phyloP scores from a whole-genome alignment of 306 rosid species.

The Gillenia trifoliata region DNA sequence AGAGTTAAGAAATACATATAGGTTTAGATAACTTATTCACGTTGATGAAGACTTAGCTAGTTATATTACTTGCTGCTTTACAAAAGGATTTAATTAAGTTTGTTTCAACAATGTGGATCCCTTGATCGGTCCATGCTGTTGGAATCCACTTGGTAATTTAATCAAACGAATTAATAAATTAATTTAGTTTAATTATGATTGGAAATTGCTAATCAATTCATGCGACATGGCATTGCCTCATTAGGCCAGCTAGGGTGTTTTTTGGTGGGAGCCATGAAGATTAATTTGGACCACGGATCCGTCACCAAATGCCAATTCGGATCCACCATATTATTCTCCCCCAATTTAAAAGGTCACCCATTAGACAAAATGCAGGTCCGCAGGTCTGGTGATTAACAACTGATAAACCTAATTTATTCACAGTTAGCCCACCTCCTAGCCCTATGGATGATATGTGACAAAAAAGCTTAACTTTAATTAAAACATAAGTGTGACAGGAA shows the following conservation, averaged over 20 bases:
- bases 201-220: conserved; percentile 6
- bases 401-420: conserved; percentile 19
- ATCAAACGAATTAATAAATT: background rate
- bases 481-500: conserved; percentile 26
- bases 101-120: conserved; percentile 40
- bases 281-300: conserved; percentile 16
- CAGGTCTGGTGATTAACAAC: conserved; percentile 24
- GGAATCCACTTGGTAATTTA: conserved; percentile 23
- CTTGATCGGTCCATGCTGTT: conserved; percentile 22
- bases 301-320: conserved; percentile 3
- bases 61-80: conserved; percentile 16
- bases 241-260: conserved; percentile 28
- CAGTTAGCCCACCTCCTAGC: conserved; percentile 20
- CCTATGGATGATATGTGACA: conserved; percentile 28
- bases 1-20: background rate
- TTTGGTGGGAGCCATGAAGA: conserved; percentile 37
- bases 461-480: conserved; percentile 22
- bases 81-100: conserved; percentile 13
- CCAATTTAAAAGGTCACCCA: conserved; percentile 14
- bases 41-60: background rate
- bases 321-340: conserved; percentile 10
- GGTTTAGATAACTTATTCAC: background rate
- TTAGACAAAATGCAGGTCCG: conserved; percentile 21
- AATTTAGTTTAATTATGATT: background rate
- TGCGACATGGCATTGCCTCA: conserved; percentile 26